A percentile compares a stretch with the other conserved stretches of the same genome.
These are phyloP conservation scores for Paradendryphiella salina DNA, from an alignment of 2,329 filamentous ascomycete genomes.

Conservation along the genomic window DNA sequence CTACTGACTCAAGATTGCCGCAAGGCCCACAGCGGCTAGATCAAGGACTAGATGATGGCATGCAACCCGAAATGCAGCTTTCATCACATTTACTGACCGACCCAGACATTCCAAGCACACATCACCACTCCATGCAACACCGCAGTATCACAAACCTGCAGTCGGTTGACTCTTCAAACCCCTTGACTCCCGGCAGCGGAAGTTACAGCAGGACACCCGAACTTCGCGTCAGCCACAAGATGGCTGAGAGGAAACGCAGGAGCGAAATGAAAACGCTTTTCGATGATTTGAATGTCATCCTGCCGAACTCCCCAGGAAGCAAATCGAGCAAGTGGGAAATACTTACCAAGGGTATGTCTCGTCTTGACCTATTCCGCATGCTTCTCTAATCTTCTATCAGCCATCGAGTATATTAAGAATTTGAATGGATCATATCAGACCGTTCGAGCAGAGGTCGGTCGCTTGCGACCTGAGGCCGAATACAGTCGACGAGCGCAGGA, in stretches of 20 bases:
- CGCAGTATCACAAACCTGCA: slow-evolving; percentile 69
- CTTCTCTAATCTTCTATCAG: slow-evolving; percentile 35
- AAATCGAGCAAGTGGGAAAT: slow-evolving; percentile 93
- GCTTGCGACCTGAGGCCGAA: slow-evolving; percentile 51
- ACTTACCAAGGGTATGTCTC: slow-evolving; percentile 73
- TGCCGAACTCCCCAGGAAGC: slow-evolving; percentile 78
- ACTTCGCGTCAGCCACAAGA: slow-evolving; percentile 79
- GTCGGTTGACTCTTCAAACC: slow-evolving; percentile 61
- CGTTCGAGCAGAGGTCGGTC: slow-evolving; percentile 46
- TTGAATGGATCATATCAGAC: slow-evolving; percentile 46
- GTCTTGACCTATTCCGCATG: background rate
- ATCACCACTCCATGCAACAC: slow-evolving; percentile 78
- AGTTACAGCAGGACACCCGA: slow-evolving; percentile 84
- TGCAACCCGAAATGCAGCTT: slow-evolving; percentile 21
- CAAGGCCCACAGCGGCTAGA: slow-evolving; percentile 73
- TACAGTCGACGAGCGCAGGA: slow-evolving; percentile 50
- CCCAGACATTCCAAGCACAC: slow-evolving; percentile 54
- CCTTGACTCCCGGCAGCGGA: slow-evolving; percentile 60
- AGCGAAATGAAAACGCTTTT: slow-evolving; percentile 90
- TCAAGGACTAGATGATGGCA: slow-evolving; percentile 68
- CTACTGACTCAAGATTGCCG: slow-evolving; percentile 71
- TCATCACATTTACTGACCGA: slow-evolving; percentile 26
- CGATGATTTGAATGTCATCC: slow-evolving; percentile 74
- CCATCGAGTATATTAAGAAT: slow-evolving; percentile 55
- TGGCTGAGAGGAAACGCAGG: slow-evolving; percentile 79